These are phyloP conservation scores for Cinnamomum chago DNA, from an alignment of 164 flowering plant species.

Conservation along the genomic window DNA sequence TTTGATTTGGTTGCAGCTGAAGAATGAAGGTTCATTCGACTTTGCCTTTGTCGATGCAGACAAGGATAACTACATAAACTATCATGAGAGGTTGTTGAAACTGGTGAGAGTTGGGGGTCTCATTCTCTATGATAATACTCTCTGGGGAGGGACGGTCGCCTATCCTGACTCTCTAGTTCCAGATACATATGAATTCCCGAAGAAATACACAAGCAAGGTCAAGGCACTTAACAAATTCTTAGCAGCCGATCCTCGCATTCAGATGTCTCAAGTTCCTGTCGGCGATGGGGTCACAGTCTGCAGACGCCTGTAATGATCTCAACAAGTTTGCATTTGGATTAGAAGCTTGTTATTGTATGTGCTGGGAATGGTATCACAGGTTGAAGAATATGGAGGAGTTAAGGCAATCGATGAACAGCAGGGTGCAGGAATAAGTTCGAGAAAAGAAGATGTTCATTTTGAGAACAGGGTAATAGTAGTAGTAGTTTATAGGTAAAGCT, in stretches of 20 bases:
- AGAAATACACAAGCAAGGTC: not conserved
- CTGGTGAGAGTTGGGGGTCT: conserved; percentile 23
- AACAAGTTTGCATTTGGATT: too few relatives aligned
- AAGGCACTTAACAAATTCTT: conserved; percentile 11
- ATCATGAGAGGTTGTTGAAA: conserved; percentile 19
- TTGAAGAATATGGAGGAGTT: too few relatives aligned
- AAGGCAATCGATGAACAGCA: too few relatives aligned
- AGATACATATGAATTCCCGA: not conserved
- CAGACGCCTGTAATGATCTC: conserved; percentile 9
- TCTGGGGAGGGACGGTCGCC: conserved; percentile 18
- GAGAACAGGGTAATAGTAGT: too few relatives aligned
- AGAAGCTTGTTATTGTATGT: not conserved
- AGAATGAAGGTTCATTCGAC: conserved; percentile 15
- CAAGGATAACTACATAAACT: conserved; percentile 16
- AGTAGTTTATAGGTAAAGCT: too few relatives aligned
- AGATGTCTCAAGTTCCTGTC: conserved; percentile 15
- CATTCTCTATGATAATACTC: conserved; percentile 23
- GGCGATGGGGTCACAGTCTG: conserved; percentile 27
- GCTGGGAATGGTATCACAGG: too few relatives aligned
- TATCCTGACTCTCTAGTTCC: not conserved
- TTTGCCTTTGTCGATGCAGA: conserved; percentile 23
- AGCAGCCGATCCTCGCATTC: conserved; percentile 18
- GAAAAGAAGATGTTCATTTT: too few relatives aligned
- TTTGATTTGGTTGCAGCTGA: conserved; percentile 5
- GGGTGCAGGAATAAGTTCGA: too few relatives aligned